A percentile compares a stretch with the other conserved stretches of the same genome.
Conservation (phyloP, 2,329 filamentous ascomycete genomes). For the Fusarium sp. region DNA sequence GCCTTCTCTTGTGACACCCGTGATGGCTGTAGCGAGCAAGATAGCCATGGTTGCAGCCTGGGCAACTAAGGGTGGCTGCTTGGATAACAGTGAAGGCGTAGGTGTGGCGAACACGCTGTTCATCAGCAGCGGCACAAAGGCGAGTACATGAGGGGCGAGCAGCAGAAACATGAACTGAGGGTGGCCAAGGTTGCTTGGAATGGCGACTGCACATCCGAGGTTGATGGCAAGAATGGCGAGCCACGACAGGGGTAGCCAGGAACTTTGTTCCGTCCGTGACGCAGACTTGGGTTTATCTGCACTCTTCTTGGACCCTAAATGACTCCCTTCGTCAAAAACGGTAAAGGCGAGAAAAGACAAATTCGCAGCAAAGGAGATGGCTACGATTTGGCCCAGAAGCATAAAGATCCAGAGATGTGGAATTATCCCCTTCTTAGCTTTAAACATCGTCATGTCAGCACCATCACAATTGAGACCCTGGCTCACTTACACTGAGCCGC, state of each 20-base stretch:
- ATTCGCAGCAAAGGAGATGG: conserved; percentile 45
- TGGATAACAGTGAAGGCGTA: neutral
- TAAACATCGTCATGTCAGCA: neutral
- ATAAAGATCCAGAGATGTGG: conserved; percentile 42
- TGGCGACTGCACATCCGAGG: conserved; percentile 23
- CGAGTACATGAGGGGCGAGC: conserved; percentile 41
- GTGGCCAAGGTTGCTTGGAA: conserved; percentile 18
- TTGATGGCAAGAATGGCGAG: conserved; percentile 24
- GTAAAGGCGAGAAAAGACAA: conserved; percentile 44
- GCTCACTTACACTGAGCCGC: conserved; percentile 39
- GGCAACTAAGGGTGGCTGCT: conserved; percentile 16
- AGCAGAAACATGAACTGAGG: conserved; percentile 36
- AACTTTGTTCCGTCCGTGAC: neutral
- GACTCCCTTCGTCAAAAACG: conserved; percentile 11
- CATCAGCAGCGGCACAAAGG: conserved; percentile 41
- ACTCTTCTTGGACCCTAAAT: neutral
- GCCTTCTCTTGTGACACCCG: conserved; percentile 2
- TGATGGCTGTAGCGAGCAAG: conserved; percentile 11
- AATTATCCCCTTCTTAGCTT: conserved; percentile 34
- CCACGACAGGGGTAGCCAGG: conserved; percentile 19
- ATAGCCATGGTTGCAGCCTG: conserved; percentile 18
- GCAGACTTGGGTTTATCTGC: neutral
- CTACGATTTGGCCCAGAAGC: conserved; percentile 44
- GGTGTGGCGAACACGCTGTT: conserved; percentile 3
- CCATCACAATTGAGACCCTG: neutral